A percentile compares a stretch with the other conserved stretches of the same genome.
phyloP scores from a whole-genome alignment of 2,329 filamentous ascomycete genomes.

The Incumbomyces delicatus region DNA sequence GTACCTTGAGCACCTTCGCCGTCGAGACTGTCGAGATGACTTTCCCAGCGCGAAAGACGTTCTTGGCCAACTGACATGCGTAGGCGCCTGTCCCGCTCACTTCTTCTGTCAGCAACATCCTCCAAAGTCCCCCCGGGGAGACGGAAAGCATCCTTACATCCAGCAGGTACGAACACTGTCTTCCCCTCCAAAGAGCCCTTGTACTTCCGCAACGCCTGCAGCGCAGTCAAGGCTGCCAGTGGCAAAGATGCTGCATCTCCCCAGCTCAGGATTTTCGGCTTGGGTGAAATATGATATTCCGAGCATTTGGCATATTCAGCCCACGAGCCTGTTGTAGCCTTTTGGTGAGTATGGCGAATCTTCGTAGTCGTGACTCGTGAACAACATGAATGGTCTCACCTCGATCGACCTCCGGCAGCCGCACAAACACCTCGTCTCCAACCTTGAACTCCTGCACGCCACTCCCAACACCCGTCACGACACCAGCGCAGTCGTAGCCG shows the following conservation, averaged over 20 bases:
- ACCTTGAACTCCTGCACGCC: constrained; percentile 28
- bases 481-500: constrained; percentile 35
- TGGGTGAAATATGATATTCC: constrained; percentile 28
- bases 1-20: constrained; percentile 39
- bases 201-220: constrained; percentile 36
- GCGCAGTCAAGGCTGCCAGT: constrained; percentile 33
- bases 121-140: neutral
- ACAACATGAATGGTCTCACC: constrained; percentile 23
- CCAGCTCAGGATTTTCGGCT: constrained; percentile 32
- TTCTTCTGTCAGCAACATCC: constrained; percentile 3
- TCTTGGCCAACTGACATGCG: constrained; percentile 42
- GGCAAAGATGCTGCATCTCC: constrained; percentile 36
- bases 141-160: constrained; percentile 21
- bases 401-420: constrained; percentile 25
- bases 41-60: constrained; percentile 38
- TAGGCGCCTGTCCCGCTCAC: constrained; percentile 41
- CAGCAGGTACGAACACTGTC: constrained; percentile 44
- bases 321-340: constrained; percentile 28
- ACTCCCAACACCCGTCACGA: constrained; percentile 28
- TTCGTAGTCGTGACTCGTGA: too few species aligned
- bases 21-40: constrained; percentile 47
- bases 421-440: constrained; percentile 32
- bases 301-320: constrained; percentile 29
- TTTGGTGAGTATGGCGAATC: too few species aligned
- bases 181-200: constrained; percentile 41